phyloP scores from a whole-genome alignment of 2,329 filamentous ascomycete species.

The Boeremia lycopersici region DNA sequence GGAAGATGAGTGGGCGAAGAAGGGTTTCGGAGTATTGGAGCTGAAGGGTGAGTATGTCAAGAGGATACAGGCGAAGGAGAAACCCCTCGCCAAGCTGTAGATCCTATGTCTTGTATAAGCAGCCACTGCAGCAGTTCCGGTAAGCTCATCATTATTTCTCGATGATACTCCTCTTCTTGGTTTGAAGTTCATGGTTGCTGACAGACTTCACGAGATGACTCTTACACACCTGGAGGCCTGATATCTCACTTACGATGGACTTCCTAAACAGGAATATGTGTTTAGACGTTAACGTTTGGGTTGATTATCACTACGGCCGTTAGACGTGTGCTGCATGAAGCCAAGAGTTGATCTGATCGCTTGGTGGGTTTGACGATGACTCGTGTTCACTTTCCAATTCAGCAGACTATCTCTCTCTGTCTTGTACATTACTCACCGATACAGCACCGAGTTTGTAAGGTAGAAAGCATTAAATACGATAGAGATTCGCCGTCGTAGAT shows the following conservation, averaged over 20 bases:
- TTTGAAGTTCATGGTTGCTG: not conserved
- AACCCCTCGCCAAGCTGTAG: not conserved
- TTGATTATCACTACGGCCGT: not conserved
- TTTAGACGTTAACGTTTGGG: not conserved
- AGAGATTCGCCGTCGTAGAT: not conserved
- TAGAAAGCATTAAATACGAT: not conserved
- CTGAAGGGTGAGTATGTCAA: conserved; percentile 13
- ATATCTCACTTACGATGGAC: not conserved
- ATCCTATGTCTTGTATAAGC: not conserved
- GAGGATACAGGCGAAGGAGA: not conserved
- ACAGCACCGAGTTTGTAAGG: too few species aligned
- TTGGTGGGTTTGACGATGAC: too few species aligned
- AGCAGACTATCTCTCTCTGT: too few species aligned
- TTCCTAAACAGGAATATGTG: not conserved
- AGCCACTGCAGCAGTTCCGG: too few species aligned
- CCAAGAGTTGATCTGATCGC: too few species aligned
- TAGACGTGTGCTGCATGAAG: not conserved
- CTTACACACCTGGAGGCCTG: not conserved
- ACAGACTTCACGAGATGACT: not conserved
- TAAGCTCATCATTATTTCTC: too few species aligned
- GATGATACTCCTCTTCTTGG: too few species aligned
- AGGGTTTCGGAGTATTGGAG: conserved; percentile 6
- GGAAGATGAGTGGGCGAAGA: conserved; percentile 3
- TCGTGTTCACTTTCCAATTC: too few species aligned
- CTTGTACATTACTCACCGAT: too few species aligned